Conservation (phyloP, 176 grass and related monocot species). For the Triticum monococcum region DNA sequence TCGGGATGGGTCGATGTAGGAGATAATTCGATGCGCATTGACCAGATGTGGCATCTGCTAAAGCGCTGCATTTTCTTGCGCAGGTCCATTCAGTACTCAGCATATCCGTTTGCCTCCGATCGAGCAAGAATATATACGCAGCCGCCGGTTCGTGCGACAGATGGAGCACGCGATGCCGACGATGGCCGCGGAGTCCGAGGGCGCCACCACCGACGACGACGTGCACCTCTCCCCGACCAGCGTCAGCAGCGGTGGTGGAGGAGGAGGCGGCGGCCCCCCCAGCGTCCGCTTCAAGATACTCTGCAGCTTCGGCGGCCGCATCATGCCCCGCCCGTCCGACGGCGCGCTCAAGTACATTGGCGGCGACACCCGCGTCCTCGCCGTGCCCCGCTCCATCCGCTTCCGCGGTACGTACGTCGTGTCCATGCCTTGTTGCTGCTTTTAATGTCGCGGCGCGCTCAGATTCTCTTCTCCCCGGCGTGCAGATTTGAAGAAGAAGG, state of each 20-base stretch:
- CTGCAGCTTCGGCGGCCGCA: conserved; percentile 91
- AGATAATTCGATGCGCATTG: background rate
- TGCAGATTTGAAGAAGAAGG: conserved; percentile 84
- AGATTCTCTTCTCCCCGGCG: too few relatives aligned
- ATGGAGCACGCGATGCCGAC: background rate
- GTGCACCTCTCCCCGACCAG: conserved; percentile 42
- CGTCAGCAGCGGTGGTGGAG: conserved; percentile 4
- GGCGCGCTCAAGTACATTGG: conserved; percentile 84
- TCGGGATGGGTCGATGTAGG: background rate
- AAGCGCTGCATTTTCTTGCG: background rate
- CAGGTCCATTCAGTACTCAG: conserved; percentile 17
- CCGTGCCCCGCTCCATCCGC: conserved; percentile 64
- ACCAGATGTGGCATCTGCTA: background rate
- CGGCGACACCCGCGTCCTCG: conserved; percentile 87
- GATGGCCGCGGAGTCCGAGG: conserved; percentile 37
- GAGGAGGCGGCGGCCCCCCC: background rate
- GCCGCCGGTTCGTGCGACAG: background rate
- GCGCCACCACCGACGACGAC: conserved; percentile 47
- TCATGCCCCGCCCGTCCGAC: conserved; percentile 65
- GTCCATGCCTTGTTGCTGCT: background rate
- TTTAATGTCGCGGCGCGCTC: background rate
- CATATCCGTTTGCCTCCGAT: background rate
- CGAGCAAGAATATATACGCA: background rate
- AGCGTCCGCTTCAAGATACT: conserved; percentile 69
- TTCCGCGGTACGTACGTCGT: conserved; percentile 45